Percentiles rank a stretch among this genome's conserved stretches.
phyloP scores from a whole-genome alignment of 495 filamentous ascomycete genomes.

The Aspergillus steynii region DNA sequence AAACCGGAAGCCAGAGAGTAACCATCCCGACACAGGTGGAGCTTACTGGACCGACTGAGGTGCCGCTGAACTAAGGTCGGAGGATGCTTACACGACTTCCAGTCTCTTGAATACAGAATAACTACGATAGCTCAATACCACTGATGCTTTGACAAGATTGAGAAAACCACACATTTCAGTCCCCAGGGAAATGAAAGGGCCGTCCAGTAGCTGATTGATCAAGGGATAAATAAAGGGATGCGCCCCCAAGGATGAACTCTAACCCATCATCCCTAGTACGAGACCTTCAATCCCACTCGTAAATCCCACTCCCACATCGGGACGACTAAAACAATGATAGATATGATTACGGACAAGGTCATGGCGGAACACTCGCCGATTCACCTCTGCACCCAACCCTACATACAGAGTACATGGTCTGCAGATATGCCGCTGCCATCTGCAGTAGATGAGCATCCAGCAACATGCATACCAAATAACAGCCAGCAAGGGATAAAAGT shows the following conservation, averaged over 20 bases:
- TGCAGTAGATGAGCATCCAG: not conserved
- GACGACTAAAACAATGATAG: not conserved
- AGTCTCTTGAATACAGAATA: not conserved
- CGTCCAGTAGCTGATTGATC: not conserved
- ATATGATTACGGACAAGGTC: not conserved
- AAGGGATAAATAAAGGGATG: not conserved
- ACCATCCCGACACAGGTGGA: conserved; percentile 25
- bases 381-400: not conserved
- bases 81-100: not conserved
- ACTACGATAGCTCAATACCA: not conserved
- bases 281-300: not conserved
- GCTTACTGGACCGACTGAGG: conserved; percentile 26
- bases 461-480: not conserved
- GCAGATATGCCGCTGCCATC: not conserved
- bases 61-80: conserved; percentile 17
- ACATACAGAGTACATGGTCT: not conserved
- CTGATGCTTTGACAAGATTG: not conserved
- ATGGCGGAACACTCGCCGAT: not conserved
- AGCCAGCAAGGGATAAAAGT: not conserved
- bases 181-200: not conserved
- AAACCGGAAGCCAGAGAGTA: conserved; percentile 18
- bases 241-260: not conserved
- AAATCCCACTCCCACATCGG: not conserved
- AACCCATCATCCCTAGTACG: not conserved
- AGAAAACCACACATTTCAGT: not conserved